Base-by-base conservation (phyloP, 169 alveolate species). In the Eimeria sp. region DNA sequence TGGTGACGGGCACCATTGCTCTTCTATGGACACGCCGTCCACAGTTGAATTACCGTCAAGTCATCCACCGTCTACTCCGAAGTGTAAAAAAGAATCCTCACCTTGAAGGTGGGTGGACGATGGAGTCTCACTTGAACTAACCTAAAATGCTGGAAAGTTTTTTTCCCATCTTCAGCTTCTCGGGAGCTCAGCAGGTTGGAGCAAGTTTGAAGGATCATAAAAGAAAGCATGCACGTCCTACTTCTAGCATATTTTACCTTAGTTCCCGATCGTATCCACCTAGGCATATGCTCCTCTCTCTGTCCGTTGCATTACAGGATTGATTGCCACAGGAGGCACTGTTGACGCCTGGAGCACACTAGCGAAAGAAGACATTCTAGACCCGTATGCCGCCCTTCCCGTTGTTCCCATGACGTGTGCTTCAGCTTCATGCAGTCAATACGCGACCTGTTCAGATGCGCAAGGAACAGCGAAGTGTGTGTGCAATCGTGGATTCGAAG, bases 1-100 rank as follows among this genome's bases (percentile, higher is more conserved):
- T 96, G 73, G 97, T 97, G 76, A 94, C 97, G 25, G 98, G 98
- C 73, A 93, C 97, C 63, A 97, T 96, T 13, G 98, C 97, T 5
- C 94, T 96, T 34, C 65, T 97, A 49, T 96, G 97, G 95, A 95
- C 98, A 45, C 76, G 95, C 22, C 92, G 83, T 78, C 98, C 98
- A 25, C 92, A 95, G 43, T 93, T 97, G 67, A 84, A 95, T 30
- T 94, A 94, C 73, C 95, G 95, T n/a, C 89, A 95, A 40, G 95
- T 97, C 65, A 97, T 95, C 63, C 86, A 76, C 27, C 89, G 95
- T 13, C 54, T 95, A 43, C 89, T 95, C 9, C 82, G 95, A 65
- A 90, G 94, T 78, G 94, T 83, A 65, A 95, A 82, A 54, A 57
- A 72, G 70, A 88, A 75, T 34, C 94, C 97, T 65, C 87, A 95